Evolutionary conservation across 2,329 filamentous ascomycete genomes (phyloP).

Genomic region (Phialocephala sp.): DNA sequence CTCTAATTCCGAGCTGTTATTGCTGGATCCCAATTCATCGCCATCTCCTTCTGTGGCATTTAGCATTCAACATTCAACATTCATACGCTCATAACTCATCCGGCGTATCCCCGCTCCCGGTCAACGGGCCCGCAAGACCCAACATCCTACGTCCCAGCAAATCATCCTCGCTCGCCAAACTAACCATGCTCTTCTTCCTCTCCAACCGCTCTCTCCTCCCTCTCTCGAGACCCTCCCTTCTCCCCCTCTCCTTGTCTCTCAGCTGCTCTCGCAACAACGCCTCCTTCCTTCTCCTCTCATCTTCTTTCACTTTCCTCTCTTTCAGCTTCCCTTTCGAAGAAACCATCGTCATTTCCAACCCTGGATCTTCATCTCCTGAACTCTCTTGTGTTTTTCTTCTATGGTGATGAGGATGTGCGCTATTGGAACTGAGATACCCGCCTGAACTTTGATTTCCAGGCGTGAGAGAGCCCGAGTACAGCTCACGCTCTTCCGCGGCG

Average conservation of each 20-base stretch:
- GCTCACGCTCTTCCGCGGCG: conserved; percentile 48
- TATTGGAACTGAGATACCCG: conserved; percentile 3
- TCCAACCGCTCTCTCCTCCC: conserved; percentile 29
- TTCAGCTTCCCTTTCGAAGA: conserved; percentile 40
- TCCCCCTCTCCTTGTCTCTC: conserved; percentile 41
- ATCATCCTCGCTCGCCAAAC: conserved; percentile 62
- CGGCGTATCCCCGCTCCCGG: conserved; percentile 44
- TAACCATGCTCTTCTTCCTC: conserved; percentile 54
- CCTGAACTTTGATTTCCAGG: conserved; percentile 13
- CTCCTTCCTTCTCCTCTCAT: conserved; percentile 52
- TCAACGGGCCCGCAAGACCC: conserved; percentile 57
- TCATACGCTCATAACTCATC: conserved; percentile 35
- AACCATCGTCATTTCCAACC: conserved; percentile 79
- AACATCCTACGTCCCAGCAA: conserved; percentile 60
- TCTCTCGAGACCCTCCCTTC: conserved; percentile 24
- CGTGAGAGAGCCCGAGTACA: conserved; percentile 37
- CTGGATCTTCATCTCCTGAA: conserved; percentile 75
- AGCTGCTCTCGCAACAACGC: conserved; percentile 36
- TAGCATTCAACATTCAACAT: no score
- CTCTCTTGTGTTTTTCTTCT: conserved; percentile 36
- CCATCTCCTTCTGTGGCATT: no score
- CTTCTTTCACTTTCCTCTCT: conserved; percentile 46
- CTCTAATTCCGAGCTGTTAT: no score
- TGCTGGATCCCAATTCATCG: no score
- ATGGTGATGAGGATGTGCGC: conserved; percentile 26